phyloP scores from a whole-genome alignment of 2,329 filamentous ascomycete species.

The Stemphylium vesicarium region DNA sequence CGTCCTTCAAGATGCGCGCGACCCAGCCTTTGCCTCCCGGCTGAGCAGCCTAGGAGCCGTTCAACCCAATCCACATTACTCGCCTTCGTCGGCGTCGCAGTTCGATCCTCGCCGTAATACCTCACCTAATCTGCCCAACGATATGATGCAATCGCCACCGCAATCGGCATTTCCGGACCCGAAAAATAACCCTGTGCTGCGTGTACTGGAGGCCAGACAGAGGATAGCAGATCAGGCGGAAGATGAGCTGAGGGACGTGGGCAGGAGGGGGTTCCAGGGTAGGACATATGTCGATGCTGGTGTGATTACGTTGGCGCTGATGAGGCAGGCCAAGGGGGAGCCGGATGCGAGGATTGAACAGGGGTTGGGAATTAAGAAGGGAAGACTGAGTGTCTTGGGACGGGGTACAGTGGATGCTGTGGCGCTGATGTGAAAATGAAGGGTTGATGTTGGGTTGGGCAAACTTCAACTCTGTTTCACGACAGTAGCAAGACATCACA shows the following conservation, averaged over 20 bases:
- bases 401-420: slow-evolving; percentile 34
- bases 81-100: slow-evolving; percentile 60
- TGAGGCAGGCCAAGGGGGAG: slow-evolving; percentile 39
- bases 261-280: slow-evolving; percentile 50
- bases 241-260: slow-evolving; percentile 57
- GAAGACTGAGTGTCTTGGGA: slow-evolving; percentile 38
- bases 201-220: slow-evolving; percentile 60
- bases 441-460: background rate
- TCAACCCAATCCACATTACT: slow-evolving; percentile 63
- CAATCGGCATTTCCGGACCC: slow-evolving; percentile 42
- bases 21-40: slow-evolving; percentile 76
- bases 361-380: slow-evolving; percentile 41
- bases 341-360: slow-evolving; percentile 39
- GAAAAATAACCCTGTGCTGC: slow-evolving; percentile 60
- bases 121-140: slow-evolving; percentile 28
- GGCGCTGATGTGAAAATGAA: slow-evolving; percentile 14
- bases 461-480: background rate
- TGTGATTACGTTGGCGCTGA: slow-evolving; percentile 48
- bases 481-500: background rate
- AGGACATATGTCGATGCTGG: slow-evolving; percentile 55
- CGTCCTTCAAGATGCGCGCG: slow-evolving; percentile 66
- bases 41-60: slow-evolving; percentile 71
- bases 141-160: slow-evolving; percentile 40
- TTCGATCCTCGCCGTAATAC: slow-evolving; percentile 43
- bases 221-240: slow-evolving; percentile 61